Conservation (phyloP, 306 rosid genomes). For the Quercus parvula region DNA sequence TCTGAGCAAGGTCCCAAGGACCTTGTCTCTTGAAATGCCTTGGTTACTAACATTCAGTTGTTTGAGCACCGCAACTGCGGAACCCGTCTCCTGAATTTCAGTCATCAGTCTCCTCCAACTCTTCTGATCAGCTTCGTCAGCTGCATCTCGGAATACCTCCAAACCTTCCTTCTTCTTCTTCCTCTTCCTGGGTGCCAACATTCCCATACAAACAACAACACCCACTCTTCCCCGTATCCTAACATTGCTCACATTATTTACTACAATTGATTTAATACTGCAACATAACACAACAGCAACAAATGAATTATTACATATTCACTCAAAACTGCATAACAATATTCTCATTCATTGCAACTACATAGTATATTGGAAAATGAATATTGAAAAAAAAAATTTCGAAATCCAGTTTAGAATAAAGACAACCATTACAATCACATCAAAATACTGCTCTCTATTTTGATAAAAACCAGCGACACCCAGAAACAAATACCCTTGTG, state of each 20-base stretch:
- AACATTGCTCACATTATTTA: constrained; percentile 33
- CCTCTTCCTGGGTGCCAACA: constrained; percentile 82
- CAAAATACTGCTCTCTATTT: no score
- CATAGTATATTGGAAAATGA: no score
- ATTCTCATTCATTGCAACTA: no score
- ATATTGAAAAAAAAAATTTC: no score
- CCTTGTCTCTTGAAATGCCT: constrained; percentile 56
- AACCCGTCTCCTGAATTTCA: constrained; percentile 67
- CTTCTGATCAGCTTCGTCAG: constrained; percentile 77
- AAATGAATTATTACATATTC: background rate
- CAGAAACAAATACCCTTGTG: background rate
- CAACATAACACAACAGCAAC: background rate
- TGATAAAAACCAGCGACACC: background rate
- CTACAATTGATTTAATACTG: constrained; percentile 43
- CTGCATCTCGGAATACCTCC: constrained; percentile 64
- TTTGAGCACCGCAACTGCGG: constrained; percentile 71
- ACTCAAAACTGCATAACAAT: background rate
- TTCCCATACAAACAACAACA: constrained; percentile 69
- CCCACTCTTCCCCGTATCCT: constrained; percentile 45
- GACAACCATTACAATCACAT: no score
- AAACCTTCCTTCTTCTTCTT: constrained; percentile 67
- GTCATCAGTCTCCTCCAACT: constrained; percentile 87
- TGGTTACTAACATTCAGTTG: constrained; percentile 41
- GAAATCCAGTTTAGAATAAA: no score
- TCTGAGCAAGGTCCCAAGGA: constrained; percentile 82